Evolutionary conservation across 768 basidiomycete genomes (phyloP).

Genomic region (Russula foetens): DNA sequence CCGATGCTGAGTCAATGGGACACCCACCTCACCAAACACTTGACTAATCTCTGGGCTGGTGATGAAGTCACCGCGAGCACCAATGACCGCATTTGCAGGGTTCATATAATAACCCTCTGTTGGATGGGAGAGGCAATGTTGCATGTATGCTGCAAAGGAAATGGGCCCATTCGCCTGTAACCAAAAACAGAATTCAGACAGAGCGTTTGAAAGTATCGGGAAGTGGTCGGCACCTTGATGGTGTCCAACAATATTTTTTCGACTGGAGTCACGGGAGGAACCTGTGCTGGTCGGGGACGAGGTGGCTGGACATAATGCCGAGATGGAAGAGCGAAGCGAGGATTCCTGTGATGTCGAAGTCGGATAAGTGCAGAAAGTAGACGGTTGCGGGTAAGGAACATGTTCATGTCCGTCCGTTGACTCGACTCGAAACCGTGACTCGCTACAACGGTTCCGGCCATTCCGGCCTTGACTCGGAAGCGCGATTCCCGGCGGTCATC

Average conservation of each 20-base stretch:
- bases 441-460: neutral
- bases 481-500: too few relatives aligned
- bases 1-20: neutral
- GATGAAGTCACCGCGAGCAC: conserved; percentile 83
- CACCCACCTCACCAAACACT: conserved; percentile 87
- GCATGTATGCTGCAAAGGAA: conserved; percentile 85
- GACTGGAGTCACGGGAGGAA: conserved; percentile 25
- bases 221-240: conserved; percentile 49
- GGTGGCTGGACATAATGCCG: neutral
- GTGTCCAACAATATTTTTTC: conserved; percentile 64
- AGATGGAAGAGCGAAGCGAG: neutral
- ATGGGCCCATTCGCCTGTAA: conserved; percentile 83
- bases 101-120: conserved; percentile 91
- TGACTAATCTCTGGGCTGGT: conserved; percentile 97
- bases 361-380: neutral
- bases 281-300: neutral
- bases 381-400: neutral
- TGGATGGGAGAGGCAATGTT: conserved; percentile 83
- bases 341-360: neutral
- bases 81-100: conserved; percentile 66
- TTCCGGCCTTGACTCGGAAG: neutral
- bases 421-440: neutral
- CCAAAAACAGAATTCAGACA: neutral
- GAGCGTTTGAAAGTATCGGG: too few relatives aligned
- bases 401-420: conserved; percentile 3